phyloP scores from a whole-genome alignment of 345 rosid species.

The Euclidium syriacum region DNA sequence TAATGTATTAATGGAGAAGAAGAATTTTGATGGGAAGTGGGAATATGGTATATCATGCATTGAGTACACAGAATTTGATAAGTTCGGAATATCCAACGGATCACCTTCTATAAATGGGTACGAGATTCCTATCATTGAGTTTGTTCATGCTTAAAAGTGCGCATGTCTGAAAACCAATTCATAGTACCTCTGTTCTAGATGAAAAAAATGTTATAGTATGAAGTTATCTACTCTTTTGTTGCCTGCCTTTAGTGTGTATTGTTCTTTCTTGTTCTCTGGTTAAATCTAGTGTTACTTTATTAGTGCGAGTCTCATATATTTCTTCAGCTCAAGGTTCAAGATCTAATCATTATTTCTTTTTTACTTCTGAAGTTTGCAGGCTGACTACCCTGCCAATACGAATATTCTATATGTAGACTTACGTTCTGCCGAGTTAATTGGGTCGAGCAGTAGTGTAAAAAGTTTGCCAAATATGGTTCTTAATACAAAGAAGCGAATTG shows the following conservation, averaged over 20 bases:
- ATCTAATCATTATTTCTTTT: slow-evolving; percentile 2
- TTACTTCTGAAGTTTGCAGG: slow-evolving; percentile 54
- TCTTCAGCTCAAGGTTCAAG: slow-evolving; percentile 3
- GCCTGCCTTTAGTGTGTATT: neutral
- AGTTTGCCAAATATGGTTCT: slow-evolving; percentile 88
- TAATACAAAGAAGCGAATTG: slow-evolving; percentile 63
- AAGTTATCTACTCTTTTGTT: neutral
- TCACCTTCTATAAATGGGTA: slow-evolving; percentile 44
- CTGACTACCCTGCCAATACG: slow-evolving; percentile 86
- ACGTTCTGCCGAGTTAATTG: slow-evolving; percentile 59
- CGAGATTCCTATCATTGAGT: neutral
- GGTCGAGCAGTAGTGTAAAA: slow-evolving; percentile 49
- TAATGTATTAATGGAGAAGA: slow-evolving; percentile 82
- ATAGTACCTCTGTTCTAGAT: neutral
- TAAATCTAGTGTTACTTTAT: neutral
- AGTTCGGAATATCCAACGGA: slow-evolving; percentile 49
- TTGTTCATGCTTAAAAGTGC: neutral
- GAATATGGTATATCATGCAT: slow-evolving; percentile 93
- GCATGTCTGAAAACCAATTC: neutral
- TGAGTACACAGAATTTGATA: slow-evolving; percentile 87
- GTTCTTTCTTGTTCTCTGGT: neutral
- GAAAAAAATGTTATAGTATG: neutral
- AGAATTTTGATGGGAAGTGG: slow-evolving; percentile 74
- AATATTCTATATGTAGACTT: slow-evolving; percentile 85
- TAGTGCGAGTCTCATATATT: neutral